Evolutionary conservation across 2,329 filamentous ascomycete genomes (phyloP).

Genomic region (Cladosporium sp.): DNA sequence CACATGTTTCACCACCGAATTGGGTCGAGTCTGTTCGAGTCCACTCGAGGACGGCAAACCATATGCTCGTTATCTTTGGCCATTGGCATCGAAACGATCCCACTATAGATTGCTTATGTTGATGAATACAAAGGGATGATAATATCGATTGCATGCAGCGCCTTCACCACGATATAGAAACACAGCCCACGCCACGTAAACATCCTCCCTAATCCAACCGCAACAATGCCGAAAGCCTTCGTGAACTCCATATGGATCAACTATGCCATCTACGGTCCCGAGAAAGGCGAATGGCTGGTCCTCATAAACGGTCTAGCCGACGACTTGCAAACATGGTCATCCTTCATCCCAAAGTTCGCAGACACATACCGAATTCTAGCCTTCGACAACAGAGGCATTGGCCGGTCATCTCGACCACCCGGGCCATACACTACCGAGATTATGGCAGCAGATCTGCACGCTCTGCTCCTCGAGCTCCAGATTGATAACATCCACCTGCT

Average conservation of each 20-base stretch:
- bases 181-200: background rate
- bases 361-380: conserved; percentile 17
- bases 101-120: too few species aligned
- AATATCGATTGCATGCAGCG: too few species aligned
- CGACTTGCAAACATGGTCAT: conserved; percentile 19
- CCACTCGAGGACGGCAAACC: too few species aligned
- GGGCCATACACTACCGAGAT: conserved; percentile 20
- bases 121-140: too few species aligned
- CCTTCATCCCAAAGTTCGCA: conserved; percentile 18
- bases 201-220: background rate
- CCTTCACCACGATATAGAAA: background rate
- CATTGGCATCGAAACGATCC: too few species aligned
- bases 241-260: conserved; percentile 20
- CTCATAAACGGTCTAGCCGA: conserved; percentile 25
- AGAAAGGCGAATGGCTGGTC: conserved; percentile 13
- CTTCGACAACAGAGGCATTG: conserved; percentile 26
- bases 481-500: conserved; percentile 19
- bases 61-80: too few species aligned
- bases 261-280: conserved; percentile 11
- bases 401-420: conserved; percentile 15
- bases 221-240: conserved; percentile 6
- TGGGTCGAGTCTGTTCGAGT: too few species aligned
- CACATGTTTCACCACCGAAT: too few species aligned
- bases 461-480: conserved; percentile 15
- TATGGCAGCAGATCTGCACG: conserved; percentile 21